Evolutionary conservation across 2,329 filamentous ascomycete genomes (phyloP), one percentile per base, ranked within the genome.

Genomic region (Colletotrichum siamense): DNA sequence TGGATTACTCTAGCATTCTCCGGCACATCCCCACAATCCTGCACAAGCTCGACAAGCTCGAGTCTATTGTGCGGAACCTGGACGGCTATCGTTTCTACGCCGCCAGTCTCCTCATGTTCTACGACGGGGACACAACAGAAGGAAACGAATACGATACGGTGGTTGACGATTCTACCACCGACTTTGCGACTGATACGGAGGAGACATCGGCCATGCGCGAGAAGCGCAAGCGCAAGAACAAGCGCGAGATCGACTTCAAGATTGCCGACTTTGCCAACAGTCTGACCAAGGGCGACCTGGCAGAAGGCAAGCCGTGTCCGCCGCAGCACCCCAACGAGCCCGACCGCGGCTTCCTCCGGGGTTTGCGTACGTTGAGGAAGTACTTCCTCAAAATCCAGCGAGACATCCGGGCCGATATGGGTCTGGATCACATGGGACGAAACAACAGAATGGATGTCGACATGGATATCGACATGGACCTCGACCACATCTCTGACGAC

Each of bases 181-280:
- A 92, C 79, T 87, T 88, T 34, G 88, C 88, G 5, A 92, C 91
- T 0, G 91, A 92, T 78, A 89, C 89, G 3, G 91, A 92, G 79
- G 91, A 92, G 69, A 81, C 82, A n/a, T 81, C 83, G 67, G 82
- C 83, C 32, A 74, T 78, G 30, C 82, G 82, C 52, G 82, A 67
- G 83, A 90, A 83, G 81, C 87, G 78, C 82, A 87, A 78, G 79
- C 87, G 85, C 81, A 89, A 82, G 81, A 91, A 88, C 77, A 88
- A 87, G 76, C 87, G 88, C 63, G 90, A 93, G 79, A 96, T 98
- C 82, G 95, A 98, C 84, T 93, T 99, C 86, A 98, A 98, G 85
- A 98, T 99, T 84, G 96, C 98, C 73, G 97, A 99, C 85, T 99
- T 99, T 87, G 97, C 97, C 78, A 99, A 99, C 83, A 98, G 96